phyloP scores from a whole-genome alignment of 2,329 filamentous ascomycete genomes.

The Colletotrichum filicis region DNA sequence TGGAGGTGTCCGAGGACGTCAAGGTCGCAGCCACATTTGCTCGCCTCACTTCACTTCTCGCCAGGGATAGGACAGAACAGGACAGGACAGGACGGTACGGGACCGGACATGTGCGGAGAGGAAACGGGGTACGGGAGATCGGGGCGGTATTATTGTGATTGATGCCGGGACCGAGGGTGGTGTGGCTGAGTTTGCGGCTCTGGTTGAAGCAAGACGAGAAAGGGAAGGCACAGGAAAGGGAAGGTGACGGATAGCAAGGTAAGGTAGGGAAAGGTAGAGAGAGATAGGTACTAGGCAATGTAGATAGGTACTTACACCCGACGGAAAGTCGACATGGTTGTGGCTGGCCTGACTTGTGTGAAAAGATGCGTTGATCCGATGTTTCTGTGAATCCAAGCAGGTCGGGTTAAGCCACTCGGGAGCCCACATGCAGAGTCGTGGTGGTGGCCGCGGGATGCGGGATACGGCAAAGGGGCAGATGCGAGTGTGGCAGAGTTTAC shows the following conservation, averaged over 20 bases:
- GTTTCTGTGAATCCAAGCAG: background rate
- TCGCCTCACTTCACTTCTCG: background rate
- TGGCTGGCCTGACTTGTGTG: background rate
- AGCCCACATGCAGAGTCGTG: background rate
- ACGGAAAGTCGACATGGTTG: conserved; percentile 28
- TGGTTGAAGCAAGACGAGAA: background rate
- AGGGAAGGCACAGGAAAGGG: background rate
- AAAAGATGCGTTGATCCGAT: background rate
- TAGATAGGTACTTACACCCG: conserved; percentile 23
- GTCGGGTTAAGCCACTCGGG: background rate
- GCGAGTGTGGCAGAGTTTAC: background rate
- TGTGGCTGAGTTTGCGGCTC: conserved; percentile 8
- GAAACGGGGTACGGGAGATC: background rate
- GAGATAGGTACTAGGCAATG: background rate
- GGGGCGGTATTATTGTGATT: background rate
- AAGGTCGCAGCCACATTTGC: background rate
- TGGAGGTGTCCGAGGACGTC: background rate
- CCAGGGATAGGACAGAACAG: background rate
- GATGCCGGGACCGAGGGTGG: background rate
- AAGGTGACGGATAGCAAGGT: background rate
- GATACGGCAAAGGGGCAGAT: background rate
- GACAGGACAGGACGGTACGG: too few species aligned
- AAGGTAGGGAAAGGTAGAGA: background rate
- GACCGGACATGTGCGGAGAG: background rate
- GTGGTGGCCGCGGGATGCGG: background rate